Percentiles rank a stretch among this genome's conserved stretches.
These are phyloP conservation scores for Flagelloscypha sp. DNA, from an alignment of 768 basidiomycete genomes.

Conservation along the genomic window DNA sequence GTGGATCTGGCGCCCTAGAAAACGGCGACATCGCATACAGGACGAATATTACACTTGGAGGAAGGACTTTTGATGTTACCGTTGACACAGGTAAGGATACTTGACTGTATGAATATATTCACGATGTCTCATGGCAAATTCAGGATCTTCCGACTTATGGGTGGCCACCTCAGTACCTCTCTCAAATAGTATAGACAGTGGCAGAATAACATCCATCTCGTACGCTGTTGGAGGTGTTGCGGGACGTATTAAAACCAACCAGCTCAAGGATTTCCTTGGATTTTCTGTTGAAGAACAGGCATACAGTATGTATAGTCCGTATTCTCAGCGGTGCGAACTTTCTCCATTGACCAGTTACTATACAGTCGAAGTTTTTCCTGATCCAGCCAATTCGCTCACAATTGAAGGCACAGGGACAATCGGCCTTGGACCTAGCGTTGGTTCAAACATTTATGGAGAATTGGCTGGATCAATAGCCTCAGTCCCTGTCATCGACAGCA, in stretches of 20 bases:
- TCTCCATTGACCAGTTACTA: not conserved
- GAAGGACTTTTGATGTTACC: constrained; percentile 9
- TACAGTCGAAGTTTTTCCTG: constrained; percentile 8
- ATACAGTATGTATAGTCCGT: constrained; percentile 10
- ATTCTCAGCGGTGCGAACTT: not conserved
- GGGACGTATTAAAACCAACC: constrained; percentile 14
- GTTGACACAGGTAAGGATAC: constrained; percentile 19
- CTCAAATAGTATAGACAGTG: constrained; percentile 10
- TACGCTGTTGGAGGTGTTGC: constrained; percentile 15
- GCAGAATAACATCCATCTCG: constrained; percentile 7
- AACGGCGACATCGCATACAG: constrained; percentile 12
- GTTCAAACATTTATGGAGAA: constrained; percentile 11
- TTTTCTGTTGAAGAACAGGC: constrained; percentile 14
- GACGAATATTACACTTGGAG: constrained; percentile 15
- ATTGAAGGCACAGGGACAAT: constrained; percentile 13
- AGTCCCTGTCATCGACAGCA: constrained; percentile 14
- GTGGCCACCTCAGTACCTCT: constrained; percentile 13
- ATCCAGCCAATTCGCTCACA: constrained; percentile 4
- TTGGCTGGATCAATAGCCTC: constrained; percentile 8
- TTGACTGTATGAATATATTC: no score
- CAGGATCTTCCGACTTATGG: constrained; percentile 14
- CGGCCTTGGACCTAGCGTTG: constrained; percentile 15
- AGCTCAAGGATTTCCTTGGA: constrained; percentile 12
- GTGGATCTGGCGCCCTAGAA: no score
- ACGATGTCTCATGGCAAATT: not conserved